Evolutionary conservation across 2,329 filamentous ascomycete genomes (phyloP).

Genomic region (Aspergillus luchuensis): DNA sequence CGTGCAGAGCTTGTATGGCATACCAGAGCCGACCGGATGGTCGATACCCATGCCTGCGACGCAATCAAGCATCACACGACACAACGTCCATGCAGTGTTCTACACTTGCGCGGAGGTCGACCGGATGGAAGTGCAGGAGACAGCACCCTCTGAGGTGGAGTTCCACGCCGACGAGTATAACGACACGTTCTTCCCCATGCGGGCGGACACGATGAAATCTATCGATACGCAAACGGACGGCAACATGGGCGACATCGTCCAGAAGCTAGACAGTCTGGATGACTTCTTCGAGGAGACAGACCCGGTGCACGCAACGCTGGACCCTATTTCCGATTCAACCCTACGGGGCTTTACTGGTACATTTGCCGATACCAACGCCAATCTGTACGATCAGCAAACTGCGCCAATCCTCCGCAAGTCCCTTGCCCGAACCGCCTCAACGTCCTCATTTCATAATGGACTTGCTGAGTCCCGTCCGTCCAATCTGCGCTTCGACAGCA

Average conservation of each 20-base stretch:
- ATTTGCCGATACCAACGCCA: constrained; percentile 71
- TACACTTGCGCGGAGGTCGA: constrained; percentile 81
- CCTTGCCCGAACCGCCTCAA: constrained; percentile 68
- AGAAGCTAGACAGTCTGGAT: constrained; percentile 75
- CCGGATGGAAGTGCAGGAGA: constrained; percentile 59
- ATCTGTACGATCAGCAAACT: constrained; percentile 90
- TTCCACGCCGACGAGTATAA: constrained; percentile 88
- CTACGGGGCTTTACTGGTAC: constrained; percentile 59
- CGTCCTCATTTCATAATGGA: constrained; percentile 80
- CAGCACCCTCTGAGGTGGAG: constrained; percentile 81
- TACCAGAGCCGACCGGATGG: constrained; percentile 94
- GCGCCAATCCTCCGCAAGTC: constrained; percentile 87
- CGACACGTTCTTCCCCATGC: constrained; percentile 74
- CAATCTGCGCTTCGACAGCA: constrained; percentile 54
- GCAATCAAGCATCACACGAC: constrained; percentile 80
- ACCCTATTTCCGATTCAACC: constrained; percentile 38
- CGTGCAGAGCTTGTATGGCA: constrained; percentile 92
- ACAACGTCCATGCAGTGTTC: constrained; percentile 94
- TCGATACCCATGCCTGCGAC: constrained; percentile 90
- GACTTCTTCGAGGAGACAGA: constrained; percentile 76
- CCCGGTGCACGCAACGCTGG: constrained; percentile 59
- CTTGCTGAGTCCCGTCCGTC: constrained; percentile 72
- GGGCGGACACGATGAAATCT: constrained; percentile 90
- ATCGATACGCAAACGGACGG: constrained; percentile 66
- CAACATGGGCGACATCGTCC: constrained; percentile 79